These are phyloP conservation scores for Nicotiana paniculata DNA, from an alignment of 257 asterid species.

Conservation along the genomic window DNA sequence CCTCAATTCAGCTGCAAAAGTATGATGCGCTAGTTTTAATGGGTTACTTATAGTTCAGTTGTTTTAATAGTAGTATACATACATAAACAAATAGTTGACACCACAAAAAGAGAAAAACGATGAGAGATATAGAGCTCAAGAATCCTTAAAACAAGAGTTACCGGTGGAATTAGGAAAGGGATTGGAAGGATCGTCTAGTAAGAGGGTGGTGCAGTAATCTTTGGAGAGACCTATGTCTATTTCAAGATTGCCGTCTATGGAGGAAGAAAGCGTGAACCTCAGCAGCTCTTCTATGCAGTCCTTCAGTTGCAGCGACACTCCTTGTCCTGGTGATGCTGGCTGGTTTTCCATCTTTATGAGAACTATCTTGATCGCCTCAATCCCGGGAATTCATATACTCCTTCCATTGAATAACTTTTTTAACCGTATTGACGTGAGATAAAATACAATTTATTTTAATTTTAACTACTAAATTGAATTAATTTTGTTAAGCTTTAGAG, in stretches of 20 bases:
- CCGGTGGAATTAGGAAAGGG: slow-evolving; percentile 3
- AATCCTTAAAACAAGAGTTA: too few species aligned
- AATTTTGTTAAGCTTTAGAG: too few species aligned
- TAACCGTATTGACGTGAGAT: too few species aligned
- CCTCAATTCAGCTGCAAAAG: neutral
- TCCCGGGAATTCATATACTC: neutral
- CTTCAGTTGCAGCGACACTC: slow-evolving; percentile 17
- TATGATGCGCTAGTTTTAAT: neutral
- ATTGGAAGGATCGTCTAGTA: slow-evolving; percentile 35
- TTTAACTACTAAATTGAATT: too few species aligned
- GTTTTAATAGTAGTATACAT: neutral
- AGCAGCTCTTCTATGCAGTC: slow-evolving; percentile 58
- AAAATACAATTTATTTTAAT: too few species aligned
- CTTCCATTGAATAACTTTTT: too few species aligned
- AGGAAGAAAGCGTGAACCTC: slow-evolving; percentile 42
- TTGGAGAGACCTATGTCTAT: slow-evolving; percentile 43
- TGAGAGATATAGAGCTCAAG: neutral
- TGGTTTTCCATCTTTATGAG: neutral
- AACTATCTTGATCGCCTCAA: neutral
- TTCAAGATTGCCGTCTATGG: slow-evolving; percentile 31
- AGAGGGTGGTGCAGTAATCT: slow-evolving; percentile 56
- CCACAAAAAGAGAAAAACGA: neutral
- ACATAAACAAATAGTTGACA: neutral
- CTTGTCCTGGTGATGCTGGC: slow-evolving; percentile 41
- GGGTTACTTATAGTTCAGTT: neutral